Evolutionary conservation across 169 alveolate genomes (phyloP).

Genomic region (Plasmodium billcollinsi): DNA sequence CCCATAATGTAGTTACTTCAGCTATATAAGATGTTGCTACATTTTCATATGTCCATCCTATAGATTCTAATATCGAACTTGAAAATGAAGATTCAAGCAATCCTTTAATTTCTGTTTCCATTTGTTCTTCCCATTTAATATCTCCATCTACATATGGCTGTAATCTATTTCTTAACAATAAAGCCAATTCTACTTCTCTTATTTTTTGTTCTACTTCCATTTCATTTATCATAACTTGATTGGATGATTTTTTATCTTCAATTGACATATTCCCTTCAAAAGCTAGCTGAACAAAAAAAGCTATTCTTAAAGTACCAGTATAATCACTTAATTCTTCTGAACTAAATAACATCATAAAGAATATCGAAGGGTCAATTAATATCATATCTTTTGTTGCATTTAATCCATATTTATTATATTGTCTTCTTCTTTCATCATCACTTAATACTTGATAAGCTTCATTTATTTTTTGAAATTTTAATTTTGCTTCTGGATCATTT

Average conservation of each 20-base stretch:
- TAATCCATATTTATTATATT: conserved; percentile 79
- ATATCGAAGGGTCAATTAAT: conserved; percentile 76
- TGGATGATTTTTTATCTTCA: conserved; percentile 32
- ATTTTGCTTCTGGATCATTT: conserved; percentile 80
- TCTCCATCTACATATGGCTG: conserved; percentile 70
- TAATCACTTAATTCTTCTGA: conserved; percentile 82
- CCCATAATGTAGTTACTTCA: conserved; percentile 84
- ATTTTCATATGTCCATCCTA: conserved; percentile 87
- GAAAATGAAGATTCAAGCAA: conserved; percentile 77
- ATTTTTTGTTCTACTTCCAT: conserved; percentile 80
- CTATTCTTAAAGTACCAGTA: conserved; percentile 81
- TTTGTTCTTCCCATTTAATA: conserved; percentile 28
- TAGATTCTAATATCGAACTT: conserved; percentile 82
- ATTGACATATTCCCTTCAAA: conserved; percentile 11
- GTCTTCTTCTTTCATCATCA: conserved; percentile 77
- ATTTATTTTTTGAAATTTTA: conserved; percentile 82
- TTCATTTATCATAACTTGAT: conserved; percentile 13
- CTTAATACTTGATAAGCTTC: conserved; percentile 85
- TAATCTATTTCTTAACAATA: conserved; percentile 73
- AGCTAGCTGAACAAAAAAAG: conserved; percentile 43
- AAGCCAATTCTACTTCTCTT: conserved; percentile 82
- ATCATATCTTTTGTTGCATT: conserved; percentile 76
- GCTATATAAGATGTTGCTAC: conserved; percentile 80
- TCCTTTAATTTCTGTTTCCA: conserved; percentile 57
- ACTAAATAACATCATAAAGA: conserved; percentile 84